A percentile compares a stretch with the other conserved stretches of the same genome.
phyloP scores from a whole-genome alignment of 2,329 filamentous ascomycete genomes.

The Fusarium sp. region DNA sequence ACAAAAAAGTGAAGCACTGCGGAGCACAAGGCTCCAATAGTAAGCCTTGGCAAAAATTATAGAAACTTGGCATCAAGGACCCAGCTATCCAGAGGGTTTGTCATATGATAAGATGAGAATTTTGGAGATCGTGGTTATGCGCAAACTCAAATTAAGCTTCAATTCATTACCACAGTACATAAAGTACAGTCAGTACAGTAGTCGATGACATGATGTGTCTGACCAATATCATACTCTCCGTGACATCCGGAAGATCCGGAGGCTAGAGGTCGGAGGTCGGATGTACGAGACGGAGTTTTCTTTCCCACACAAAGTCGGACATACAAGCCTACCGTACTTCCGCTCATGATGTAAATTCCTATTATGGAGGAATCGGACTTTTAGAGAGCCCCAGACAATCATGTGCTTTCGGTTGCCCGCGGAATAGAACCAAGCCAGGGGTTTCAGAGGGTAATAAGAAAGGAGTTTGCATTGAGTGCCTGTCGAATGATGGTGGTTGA shows the following conservation, averaged over 20 bases:
- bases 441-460: conserved; percentile 6
- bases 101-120: not conserved
- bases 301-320: conserved; percentile 2
- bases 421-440: conserved; percentile 4
- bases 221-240: not conserved
- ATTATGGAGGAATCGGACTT: conserved; percentile 1
- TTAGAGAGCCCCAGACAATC: not conserved
- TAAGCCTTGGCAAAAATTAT: conserved; percentile 7
- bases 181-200: not conserved
- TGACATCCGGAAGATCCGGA: conserved; percentile 28
- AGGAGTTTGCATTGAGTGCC: not conserved
- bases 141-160: conserved; percentile 2
- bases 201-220: conserved; percentile 3
- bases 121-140: not conserved
- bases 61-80: conserved; percentile 13
- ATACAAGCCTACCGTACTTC: conserved; percentile 21
- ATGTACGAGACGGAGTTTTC: conserved; percentile 6
- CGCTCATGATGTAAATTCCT: not conserved
- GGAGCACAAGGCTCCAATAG: not conserved
- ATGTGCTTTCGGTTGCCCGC: not conserved
- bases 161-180: not conserved
- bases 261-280: conserved; percentile 11
- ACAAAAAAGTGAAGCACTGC: not conserved
- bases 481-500: conserved; percentile 36
- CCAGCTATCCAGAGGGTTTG: not conserved